A percentile compares a stretch with the other conserved stretches of the same genome.
Conservation (phyloP, 306 rosid genomes). For the Vigna angularis region DNA sequence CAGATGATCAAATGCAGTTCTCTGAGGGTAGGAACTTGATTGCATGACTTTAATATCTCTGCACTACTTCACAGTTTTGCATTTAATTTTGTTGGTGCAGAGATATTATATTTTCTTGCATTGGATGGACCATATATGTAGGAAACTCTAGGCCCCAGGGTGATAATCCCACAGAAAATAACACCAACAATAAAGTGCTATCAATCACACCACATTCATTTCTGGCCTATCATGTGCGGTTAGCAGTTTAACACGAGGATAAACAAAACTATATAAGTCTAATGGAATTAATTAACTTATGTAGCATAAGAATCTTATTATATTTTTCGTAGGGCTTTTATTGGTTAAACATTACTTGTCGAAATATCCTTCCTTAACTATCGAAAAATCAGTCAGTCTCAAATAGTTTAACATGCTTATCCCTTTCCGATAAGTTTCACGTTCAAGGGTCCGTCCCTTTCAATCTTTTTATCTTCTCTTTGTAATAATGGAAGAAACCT, state of each 20-base stretch:
- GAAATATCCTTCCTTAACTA: background rate
- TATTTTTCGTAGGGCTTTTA: background rate
- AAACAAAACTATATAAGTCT: background rate
- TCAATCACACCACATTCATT: background rate
- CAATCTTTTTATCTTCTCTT: background rate
- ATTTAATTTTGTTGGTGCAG: slow-evolving; percentile 18
- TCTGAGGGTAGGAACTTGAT: background rate
- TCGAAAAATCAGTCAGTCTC: background rate
- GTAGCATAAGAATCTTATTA: background rate
- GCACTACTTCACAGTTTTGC: background rate
- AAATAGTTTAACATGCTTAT: no score
- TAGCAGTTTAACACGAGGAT: background rate
- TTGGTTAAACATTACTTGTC: background rate
- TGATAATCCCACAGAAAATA: background rate
- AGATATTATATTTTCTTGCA: background rate
- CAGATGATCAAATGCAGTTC: no score
- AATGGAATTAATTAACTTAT: background rate
- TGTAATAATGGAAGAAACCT: no score
- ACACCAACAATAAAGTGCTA: background rate
- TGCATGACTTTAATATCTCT: background rate
- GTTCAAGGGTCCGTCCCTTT: background rate
- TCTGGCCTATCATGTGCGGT: background rate
- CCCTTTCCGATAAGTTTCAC: background rate
- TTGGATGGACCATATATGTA: background rate
- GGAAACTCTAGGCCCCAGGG: background rate